Evolutionary conservation across 257 asterid species (phyloP).

Genomic region (Solanum verrucosum): DNA sequence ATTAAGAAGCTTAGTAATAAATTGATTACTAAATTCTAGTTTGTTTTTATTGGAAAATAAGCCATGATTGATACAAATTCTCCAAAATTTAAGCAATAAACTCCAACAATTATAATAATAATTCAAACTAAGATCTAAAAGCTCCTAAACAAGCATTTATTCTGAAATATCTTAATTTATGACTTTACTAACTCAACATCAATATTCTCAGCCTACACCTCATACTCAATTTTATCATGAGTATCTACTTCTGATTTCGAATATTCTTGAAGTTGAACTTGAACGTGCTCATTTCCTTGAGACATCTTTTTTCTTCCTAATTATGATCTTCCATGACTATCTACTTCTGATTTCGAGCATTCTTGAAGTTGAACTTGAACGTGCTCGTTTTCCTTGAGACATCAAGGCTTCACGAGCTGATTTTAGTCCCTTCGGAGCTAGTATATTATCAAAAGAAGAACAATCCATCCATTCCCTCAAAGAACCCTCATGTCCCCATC

Average conservation of each 20-base stretch:
- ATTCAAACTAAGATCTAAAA: neutral
- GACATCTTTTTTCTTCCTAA: neutral
- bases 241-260: neutral
- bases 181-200: neutral
- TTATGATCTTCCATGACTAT: neutral
- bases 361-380: neutral
- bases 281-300: neutral
- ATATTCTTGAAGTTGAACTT: neutral
- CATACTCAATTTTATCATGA: neutral
- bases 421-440: neutral
- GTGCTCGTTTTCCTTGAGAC: neutral
- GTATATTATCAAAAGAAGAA: neutral
- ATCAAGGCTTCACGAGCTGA: neutral
- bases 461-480: constrained; percentile 1
- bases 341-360: neutral
- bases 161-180: neutral
- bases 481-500: neutral
- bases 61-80: neutral
- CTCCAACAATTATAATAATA: neutral
- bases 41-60: neutral
- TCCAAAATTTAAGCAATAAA: neutral
- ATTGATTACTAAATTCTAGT: neutral
- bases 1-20: neutral
- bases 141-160: neutral
- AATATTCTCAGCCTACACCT: neutral